A percentile compares a stretch with the other conserved stretches of the same genome.
Evolutionary conservation across 2,329 filamentous ascomycete species (phyloP).

Genomic region (Alternaria angustiovoidea): DNA sequence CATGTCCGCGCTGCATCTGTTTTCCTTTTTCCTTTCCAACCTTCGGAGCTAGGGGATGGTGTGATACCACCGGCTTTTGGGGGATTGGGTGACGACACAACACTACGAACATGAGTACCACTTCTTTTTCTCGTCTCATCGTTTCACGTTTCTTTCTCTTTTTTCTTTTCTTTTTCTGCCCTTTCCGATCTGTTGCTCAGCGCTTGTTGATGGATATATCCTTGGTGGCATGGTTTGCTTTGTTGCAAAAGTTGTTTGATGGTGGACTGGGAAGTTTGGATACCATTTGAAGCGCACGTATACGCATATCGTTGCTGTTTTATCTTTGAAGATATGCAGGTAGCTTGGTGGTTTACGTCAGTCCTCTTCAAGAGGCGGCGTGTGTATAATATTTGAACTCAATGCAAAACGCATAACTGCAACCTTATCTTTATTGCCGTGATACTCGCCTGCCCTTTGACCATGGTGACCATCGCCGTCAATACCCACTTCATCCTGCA

Average conservation of each 20-base stretch:
- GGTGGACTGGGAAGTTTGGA: neutral
- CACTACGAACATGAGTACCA: conserved; percentile 29
- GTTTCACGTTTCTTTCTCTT: conserved; percentile 6
- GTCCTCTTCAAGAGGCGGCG: neutral
- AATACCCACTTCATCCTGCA: neutral
- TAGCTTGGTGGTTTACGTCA: neutral
- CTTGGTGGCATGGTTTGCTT: conserved; percentile 5
- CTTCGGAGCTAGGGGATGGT: conserved; percentile 16
- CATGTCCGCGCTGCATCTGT: conserved; percentile 33
- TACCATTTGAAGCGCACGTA: conserved; percentile 2
- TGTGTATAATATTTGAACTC: conserved; percentile 4
- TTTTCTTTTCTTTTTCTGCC: neutral
- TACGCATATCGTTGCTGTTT: neutral
- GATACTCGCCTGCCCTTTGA: neutral
- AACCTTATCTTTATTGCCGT: neutral
- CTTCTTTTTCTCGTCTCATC: conserved; percentile 14
- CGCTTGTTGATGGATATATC: conserved; percentile 3
- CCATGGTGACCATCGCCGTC: neutral
- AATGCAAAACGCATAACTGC: conserved; percentile 5
- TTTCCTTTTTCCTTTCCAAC: conserved; percentile 1
- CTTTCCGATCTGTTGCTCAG: neutral
- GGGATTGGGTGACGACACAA: conserved; percentile 22
- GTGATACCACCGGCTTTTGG: conserved; percentile 21
- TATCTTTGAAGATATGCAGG: neutral
- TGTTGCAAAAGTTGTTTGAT: conserved; percentile 7